Conservation (phyloP, 2,329 filamentous ascomycete species). For the Colletotrichum lini region DNA sequence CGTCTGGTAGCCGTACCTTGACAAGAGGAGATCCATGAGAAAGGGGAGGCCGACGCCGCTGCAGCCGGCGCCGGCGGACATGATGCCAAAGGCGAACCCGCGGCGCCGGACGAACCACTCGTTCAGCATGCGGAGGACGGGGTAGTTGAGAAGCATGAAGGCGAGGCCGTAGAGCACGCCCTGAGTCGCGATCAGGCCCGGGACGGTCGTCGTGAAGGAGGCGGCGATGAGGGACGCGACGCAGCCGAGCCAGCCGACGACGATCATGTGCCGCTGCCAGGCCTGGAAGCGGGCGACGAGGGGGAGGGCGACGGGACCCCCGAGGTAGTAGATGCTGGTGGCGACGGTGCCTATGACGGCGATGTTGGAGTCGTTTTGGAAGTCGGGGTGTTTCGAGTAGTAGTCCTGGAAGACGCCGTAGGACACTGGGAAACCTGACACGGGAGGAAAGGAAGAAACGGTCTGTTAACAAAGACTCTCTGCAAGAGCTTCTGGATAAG, state of each 20-base stretch:
- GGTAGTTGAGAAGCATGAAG: conserved; percentile 56
- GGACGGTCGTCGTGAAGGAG: conserved; percentile 46
- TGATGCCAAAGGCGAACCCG: conserved; percentile 64
- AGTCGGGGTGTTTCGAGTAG: conserved; percentile 46
- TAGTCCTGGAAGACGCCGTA: conserved; percentile 51
- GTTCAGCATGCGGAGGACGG: conserved; percentile 56
- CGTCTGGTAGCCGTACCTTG: conserved; percentile 56
- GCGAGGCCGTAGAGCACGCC: conserved; percentile 50
- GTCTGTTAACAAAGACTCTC: neutral
- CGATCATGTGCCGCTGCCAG: conserved; percentile 34
- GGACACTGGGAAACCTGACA: conserved; percentile 46
- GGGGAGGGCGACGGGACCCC: conserved; percentile 45
- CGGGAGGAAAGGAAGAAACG: too few relatives aligned
- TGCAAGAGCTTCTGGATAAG: rapidly evolving
- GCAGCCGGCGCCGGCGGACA: conserved; percentile 62
- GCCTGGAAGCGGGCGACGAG: conserved; percentile 44
- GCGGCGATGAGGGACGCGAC: neutral
- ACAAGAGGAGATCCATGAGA: conserved; percentile 58
- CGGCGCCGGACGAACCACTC: conserved; percentile 64
- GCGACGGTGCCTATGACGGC: conserved; percentile 48
- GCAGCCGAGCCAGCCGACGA: conserved; percentile 22
- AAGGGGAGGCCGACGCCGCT: conserved; percentile 65
- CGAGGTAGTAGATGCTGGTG: conserved; percentile 46
- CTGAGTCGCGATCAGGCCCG: conserved; percentile 46
- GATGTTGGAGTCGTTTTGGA: conserved; percentile 44